Evolutionary conservation across 2,329 filamentous ascomycete genomes (phyloP).

Genomic region (Cordyceps farinosa): DNA sequence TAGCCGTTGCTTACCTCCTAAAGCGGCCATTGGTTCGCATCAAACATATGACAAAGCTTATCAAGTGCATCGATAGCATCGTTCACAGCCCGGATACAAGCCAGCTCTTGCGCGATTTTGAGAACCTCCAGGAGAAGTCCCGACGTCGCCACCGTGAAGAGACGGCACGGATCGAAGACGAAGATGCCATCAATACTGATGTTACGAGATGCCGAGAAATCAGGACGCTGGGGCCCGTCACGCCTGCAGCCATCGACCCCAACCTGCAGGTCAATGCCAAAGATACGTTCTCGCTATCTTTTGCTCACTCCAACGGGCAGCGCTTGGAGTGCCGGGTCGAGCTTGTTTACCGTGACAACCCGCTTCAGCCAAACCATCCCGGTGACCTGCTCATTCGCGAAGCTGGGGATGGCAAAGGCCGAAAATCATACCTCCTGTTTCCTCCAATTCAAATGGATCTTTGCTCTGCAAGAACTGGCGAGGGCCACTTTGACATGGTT

Average conservation of each 20-base stretch:
- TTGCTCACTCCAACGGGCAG: slow-evolving; percentile 87
- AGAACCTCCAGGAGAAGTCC: slow-evolving; percentile 70
- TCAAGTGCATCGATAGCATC: slow-evolving; percentile 63
- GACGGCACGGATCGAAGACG: slow-evolving; percentile 72
- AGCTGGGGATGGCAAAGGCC: slow-evolving; percentile 67
- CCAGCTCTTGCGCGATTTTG: slow-evolving; percentile 52
- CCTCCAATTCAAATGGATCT: slow-evolving; percentile 73
- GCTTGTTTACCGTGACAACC: slow-evolving; percentile 77
- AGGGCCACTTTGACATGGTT: slow-evolving; percentile 66
- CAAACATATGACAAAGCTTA: slow-evolving; percentile 81
- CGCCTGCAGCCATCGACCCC: slow-evolving; percentile 69
- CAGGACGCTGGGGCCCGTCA: slow-evolving; percentile 68
- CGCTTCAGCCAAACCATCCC: slow-evolving; percentile 58
- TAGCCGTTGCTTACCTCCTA: slow-evolving; percentile 89
- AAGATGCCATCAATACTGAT: slow-evolving; percentile 82
- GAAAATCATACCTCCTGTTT: slow-evolving; percentile 78
- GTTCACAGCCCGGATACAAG: slow-evolving; percentile 45
- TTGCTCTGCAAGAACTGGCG: slow-evolving; percentile 77
- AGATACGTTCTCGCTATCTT: slow-evolving; percentile 81
- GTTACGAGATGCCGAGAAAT: slow-evolving; percentile 75
- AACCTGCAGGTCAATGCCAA: slow-evolving; percentile 80
- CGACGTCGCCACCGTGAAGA: slow-evolving; percentile 62
- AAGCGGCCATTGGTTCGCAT: slow-evolving; percentile 84
- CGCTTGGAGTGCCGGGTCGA: slow-evolving; percentile 86
- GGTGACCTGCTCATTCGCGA: slow-evolving; percentile 93